Evolutionary conservation across 495 filamentous ascomycete species (phyloP), one percentile per base, ranked within the genome.

Genomic region (Rostrohypoxylon terebratum): DNA sequence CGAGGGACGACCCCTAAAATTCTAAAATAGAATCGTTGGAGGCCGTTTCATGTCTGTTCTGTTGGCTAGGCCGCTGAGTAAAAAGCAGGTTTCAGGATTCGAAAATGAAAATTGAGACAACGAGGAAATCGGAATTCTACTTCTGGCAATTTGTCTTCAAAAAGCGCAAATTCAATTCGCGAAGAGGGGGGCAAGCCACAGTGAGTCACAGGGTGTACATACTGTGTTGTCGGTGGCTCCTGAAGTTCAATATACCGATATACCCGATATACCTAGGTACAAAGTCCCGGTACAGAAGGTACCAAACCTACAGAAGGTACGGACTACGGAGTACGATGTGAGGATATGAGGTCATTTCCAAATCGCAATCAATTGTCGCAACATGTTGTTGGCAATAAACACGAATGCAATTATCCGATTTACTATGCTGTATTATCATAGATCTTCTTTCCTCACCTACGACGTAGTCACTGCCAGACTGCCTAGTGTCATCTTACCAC

Each of bases 81-180:
- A 14, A 14, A 42, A 55, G 44, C 65, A 55, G 45, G 51, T 60
- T 61, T 60, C 28, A 36, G 34, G 53, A 59, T 57, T 61, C 28
- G 20, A 60, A 68, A 64, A 45, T 63, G 28, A 34, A 36, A 40
- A 11, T 5, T 31, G 38, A 38, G 33, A 55, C n/a, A 40, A 31
- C 20, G 28, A 14, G 16, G 54, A 42, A 48, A 48, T 68, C 59
- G 36, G 28, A 68, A 45, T 64, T 63, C 70, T 73, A 23, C 28
- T 73, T 68, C 23, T 68, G 70, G 70, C 11, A 68, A 68, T 68
- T 72, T 50, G 53, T 28, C 58, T 13, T 34, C 16, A 57, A 63
- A 64, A 51, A 23, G 18, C 53, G 64, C 69, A 48, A 48, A 54
- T 68, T 59, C 64, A 42, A 72, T 72, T 72, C 69, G 64, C 59